These are phyloP conservation scores for barley (Hordeum vulgare) DNA, from an alignment of 176 grass and related monocot species.

Conservation along the genomic window DNA sequence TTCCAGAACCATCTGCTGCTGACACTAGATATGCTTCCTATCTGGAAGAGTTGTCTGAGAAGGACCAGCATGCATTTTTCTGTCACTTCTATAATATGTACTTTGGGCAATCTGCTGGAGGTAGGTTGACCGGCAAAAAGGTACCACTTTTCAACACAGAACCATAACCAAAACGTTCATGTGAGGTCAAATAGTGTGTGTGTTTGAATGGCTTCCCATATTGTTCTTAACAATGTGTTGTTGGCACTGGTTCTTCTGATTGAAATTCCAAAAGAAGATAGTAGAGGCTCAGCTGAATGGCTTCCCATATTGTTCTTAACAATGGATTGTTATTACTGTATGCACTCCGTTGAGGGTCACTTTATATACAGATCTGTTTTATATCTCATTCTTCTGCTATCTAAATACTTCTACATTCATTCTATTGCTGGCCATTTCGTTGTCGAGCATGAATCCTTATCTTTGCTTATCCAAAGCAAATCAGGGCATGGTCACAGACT, in stretches of 20 bases:
- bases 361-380: not conserved
- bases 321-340: not conserved
- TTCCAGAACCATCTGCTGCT: conserved; percentile 69
- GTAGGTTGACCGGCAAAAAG: conserved; percentile 93
- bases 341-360: not conserved
- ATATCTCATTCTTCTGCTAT: not conserved
- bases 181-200: not conserved
- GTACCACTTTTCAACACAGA: conserved; percentile 5
- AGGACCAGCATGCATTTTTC: conserved; percentile 85
- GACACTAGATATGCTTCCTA: conserved; percentile 63
- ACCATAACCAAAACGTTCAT: not conserved
- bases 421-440: not conserved
- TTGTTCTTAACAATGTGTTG: not conserved
- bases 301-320: no score
- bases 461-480: no score
- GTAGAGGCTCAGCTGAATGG: no score
- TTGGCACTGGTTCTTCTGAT: not conserved
- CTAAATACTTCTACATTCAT: not conserved
- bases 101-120: conserved; percentile 92
- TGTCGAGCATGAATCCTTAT: not conserved
- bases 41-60: conserved; percentile 73
- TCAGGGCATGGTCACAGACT: no score
- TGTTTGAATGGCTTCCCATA: not conserved
- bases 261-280: not conserved
- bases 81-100: conserved; percentile 96